A percentile compares a stretch with the other conserved stretches of the same genome.
These are phyloP conservation scores for Scalesia atractyloides DNA, from an alignment of 129 eudicot genomes.

Conservation along the genomic window DNA sequence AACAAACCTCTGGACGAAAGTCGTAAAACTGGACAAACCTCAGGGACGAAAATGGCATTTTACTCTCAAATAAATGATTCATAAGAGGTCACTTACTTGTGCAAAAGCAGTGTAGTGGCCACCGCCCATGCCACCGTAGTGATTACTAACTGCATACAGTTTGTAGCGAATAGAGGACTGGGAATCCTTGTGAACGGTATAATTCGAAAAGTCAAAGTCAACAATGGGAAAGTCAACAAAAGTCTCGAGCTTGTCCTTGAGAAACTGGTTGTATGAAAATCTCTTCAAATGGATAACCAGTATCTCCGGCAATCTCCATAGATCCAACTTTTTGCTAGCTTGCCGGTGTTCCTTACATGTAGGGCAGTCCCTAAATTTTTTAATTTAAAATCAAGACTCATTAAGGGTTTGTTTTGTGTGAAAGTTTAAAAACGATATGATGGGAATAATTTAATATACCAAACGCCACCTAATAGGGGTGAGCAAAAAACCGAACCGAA, in stretches of 20 bases:
- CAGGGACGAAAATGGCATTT: not conserved
- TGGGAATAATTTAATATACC: too few relatives aligned
- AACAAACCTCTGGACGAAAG: not conserved
- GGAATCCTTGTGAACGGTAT: conserved; percentile 40
- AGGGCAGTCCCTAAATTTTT: conserved; percentile 74
- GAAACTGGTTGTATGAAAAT: conserved; percentile 63
- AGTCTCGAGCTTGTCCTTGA: conserved; percentile 72
- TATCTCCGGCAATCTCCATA: conserved; percentile 91
- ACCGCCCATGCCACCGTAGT: conserved; percentile 79
- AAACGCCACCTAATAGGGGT: too few relatives aligned
- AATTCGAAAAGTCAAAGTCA: conserved; percentile 61
- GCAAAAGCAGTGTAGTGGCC: conserved; percentile 95
- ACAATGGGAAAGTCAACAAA: conserved; percentile 86
- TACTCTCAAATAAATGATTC: not conserved
- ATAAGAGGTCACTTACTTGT: conserved; percentile 55
- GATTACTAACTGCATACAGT: conserved; percentile 80
- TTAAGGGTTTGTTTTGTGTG: not conserved
- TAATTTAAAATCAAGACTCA: not conserved
- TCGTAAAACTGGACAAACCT: too few relatives aligned
- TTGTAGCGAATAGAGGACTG: conserved; percentile 46
- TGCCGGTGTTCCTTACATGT: conserved; percentile 73
- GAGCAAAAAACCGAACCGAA: too few relatives aligned
- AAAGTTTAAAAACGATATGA: too few relatives aligned
- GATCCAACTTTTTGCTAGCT: conserved; percentile 85
- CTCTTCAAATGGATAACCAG: conserved; percentile 82